These are phyloP conservation scores for Aspergillus floridensis DNA, from an alignment of 2,329 filamentous ascomycete species.

Conservation along the genomic window DNA sequence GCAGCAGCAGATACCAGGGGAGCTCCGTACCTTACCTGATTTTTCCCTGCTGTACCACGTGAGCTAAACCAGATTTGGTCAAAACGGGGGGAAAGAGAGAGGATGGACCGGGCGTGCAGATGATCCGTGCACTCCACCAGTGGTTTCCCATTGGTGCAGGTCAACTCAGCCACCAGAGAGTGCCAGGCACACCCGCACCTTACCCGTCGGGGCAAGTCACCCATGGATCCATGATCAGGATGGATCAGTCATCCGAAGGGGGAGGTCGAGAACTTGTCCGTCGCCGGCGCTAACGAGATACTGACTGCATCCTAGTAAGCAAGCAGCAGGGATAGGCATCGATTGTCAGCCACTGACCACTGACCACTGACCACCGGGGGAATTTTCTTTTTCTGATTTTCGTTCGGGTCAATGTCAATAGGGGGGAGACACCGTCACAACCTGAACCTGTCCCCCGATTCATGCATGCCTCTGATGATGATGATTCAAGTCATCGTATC, in stretches of 20 bases:
- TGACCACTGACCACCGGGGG: background rate
- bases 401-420: background rate
- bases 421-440: background rate
- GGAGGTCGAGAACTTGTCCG: slow-evolving; percentile 1
- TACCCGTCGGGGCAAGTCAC: background rate
- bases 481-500: background rate
- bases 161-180: slow-evolving; percentile 7
- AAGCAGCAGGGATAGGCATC: background rate
- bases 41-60: background rate
- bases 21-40: background rate
- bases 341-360: background rate
- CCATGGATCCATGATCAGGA: background rate
- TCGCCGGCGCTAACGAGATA: background rate
- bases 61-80: background rate
- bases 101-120: background rate
- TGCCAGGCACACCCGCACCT: slow-evolving; percentile 1
- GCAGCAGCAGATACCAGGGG: background rate
- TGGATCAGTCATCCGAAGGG: background rate
- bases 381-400: background rate
- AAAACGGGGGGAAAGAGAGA: background rate
- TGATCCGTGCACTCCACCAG: slow-evolving; percentile 6
- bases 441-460: no score
- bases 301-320: background rate
- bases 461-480: no score
- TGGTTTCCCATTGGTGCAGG: slow-evolving; percentile 1